Base-by-base conservation (phyloP, 805 yeast genomes). In the Ogataea polymorpha region DNA sequence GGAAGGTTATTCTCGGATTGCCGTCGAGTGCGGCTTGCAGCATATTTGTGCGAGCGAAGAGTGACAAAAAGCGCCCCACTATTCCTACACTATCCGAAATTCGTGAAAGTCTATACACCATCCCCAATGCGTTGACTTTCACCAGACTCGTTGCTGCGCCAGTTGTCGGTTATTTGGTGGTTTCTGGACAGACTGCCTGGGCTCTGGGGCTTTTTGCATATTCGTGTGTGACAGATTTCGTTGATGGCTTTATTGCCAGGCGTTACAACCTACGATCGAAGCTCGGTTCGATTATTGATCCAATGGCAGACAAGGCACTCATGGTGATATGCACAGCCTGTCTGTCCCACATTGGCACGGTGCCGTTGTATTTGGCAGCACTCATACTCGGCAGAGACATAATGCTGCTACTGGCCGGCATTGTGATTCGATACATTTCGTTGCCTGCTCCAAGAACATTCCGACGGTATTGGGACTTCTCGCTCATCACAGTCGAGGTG, bases 211-310 rank as follows among this genome's bases (percentile, higher is more conserved):
- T 93, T 9, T 91, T 93, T 61, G 71, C 79, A 0, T 89, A 88
- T 55, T 89, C 97, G 0, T 84, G 97, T 49, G 60, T 89, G 4
- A 91, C 99, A 0, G 99, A 93, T 61, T 82, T 86, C 48, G 65
- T 90, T 16, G 99, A 93, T 62, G 99, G 99, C 0, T 86, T 65
- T 55, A 78, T 95, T 48, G 99, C 99, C 4, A 71, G 99, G 41
- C 75, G 65, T 45, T 91, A 63, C 68, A 80, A 87, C 41, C 68
- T 84, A 73, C 75, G 79, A 54, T 80, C 96, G 1, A 82, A 86
- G 1, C 75, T 89, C 6, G 99, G 99, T 0, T 82, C 96, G 0
- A 81, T 93, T 12, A 68, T 95, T 24, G 99, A 93, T 56, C 99
- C 99, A 0, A 72, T 88, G 66, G 99, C 99, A 0, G 99, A 93